phyloP scores from a whole-genome alignment of 495 filamentous ascomycete species.

The Daldinia loculata region DNA sequence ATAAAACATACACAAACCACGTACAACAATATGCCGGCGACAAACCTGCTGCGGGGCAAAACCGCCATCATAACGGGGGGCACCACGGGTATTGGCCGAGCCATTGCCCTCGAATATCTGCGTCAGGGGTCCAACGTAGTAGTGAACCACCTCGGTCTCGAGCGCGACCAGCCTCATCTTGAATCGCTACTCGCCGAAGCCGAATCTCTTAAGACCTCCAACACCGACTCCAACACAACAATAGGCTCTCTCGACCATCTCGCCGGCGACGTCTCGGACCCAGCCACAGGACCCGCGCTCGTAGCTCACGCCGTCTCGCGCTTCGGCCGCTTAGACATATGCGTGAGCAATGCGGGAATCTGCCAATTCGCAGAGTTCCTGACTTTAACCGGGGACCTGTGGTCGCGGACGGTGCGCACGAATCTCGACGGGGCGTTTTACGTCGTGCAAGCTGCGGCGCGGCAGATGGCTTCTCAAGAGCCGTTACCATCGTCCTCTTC shows the following conservation, averaged over 20 bases:
- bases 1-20: neutral
- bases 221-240: conserved; percentile 20
- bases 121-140: conserved; percentile 73
- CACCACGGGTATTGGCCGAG: conserved; percentile 78
- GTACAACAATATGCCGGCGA: conserved; percentile 45
- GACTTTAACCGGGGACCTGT: conserved; percentile 69
- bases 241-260: conserved; percentile 66
- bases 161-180: conserved; percentile 62
- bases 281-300: conserved; percentile 66
- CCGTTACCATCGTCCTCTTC: conserved; percentile 30
- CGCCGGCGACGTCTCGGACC: conserved; percentile 71
- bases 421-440: conserved; percentile 91
- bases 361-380: conserved; percentile 87
- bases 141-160: conserved; percentile 73
- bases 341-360: conserved; percentile 88
- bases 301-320: conserved; percentile 63
- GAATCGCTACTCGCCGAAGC: conserved; percentile 63
- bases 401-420: conserved; percentile 70
- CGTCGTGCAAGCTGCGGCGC: conserved; percentile 80
- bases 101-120: conserved; percentile 75
- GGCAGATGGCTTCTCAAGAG: conserved; percentile 75
- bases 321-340: conserved; percentile 76
- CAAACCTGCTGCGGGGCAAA: conserved; percentile 69
- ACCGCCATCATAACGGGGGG: conserved; percentile 80
- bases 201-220: conserved; percentile 46